Conservation (phyloP, 345 rosid species). For the Rubroshorea leprosula region DNA sequence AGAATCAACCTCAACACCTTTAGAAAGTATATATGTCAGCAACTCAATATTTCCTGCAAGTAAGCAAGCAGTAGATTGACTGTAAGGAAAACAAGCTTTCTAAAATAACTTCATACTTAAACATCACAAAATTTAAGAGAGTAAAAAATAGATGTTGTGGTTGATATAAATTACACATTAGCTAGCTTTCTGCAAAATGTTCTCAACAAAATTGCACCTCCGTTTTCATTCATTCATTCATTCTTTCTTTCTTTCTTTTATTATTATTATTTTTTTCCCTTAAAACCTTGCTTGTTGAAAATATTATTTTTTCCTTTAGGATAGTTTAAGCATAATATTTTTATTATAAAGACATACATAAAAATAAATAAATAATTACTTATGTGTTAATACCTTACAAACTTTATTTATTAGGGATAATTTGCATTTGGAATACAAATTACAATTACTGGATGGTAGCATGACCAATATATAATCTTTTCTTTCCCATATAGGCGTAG, state of each 20-base stretch:
- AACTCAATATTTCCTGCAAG: slow-evolving; percentile 65
- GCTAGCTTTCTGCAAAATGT: not conserved
- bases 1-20: slow-evolving; percentile 64
- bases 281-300: not conserved
- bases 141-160: too few species aligned
- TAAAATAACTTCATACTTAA: not conserved
- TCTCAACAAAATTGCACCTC: not conserved
- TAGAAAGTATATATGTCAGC: slow-evolving; percentile 54
- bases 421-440: too few species aligned
- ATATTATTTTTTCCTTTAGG: too few species aligned
- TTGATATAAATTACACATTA: not conserved
- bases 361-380: too few species aligned
- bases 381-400: too few species aligned
- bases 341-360: not conserved
- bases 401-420: too few species aligned
- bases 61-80: slow-evolving; percentile 8
- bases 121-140: not conserved
- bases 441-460: too few species aligned
- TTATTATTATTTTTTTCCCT: too few species aligned
- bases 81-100: slow-evolving; percentile 2
- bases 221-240: too few species aligned
- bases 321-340: too few species aligned
- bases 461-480: too few species aligned
- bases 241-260: too few species aligned
- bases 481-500: not conserved